Base-by-base conservation (phyloP, 2,329 filamentous ascomycete species). In the Chrysoporthe cubensis region DNA sequence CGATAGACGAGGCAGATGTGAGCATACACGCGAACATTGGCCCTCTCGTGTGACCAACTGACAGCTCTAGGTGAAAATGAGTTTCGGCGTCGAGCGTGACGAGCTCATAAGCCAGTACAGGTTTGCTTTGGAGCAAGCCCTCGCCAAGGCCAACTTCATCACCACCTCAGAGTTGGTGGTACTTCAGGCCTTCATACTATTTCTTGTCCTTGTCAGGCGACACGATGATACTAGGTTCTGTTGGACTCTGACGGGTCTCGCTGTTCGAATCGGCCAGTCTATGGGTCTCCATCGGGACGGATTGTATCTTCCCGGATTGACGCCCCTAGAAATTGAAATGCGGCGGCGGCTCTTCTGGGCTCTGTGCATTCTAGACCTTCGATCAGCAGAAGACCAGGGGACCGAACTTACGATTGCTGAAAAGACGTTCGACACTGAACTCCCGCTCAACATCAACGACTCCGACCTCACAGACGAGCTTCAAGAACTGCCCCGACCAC, bases 211-310 rank as follows among this genome's bases (percentile, higher is more conserved):
- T 1, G 81, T 86, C 9, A 82, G 84, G 18, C 80, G 82, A 13
- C 80, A 84, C 52, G 84, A 87, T 52, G 83, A 83, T 72, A 76
- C 85, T 62, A 74, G 82, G 4, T 87, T 88, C 3, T 82, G 87
- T 5, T 91, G 89, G 87, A 87, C 88, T 50, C 79, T 91, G 71
- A 88, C 87, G 0, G 89, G 88, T 0, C 80, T 90, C 1, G 83
- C 85, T n/a, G 84, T 88, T 21, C 79, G 85, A 6, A 85, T 88
- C 73, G 84, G 80, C 16, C 83, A 85, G 43, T 81, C 83, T 11
- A 78, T 88, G 34, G 85, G 86, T 0, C 77, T 88, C 44, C 86
- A 88, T 66, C 80, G 85, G n/a, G 89, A 91, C 56, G 85, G 85
- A 16, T 79, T 79, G 3, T 77, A 82, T 63, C 84, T 84, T 73